Evolutionary conservation across 495 filamentous ascomycete genomes (phyloP), one percentile per base, ranked within the genome.

Genomic region (Diplogelasinospora grovesii): DNA sequence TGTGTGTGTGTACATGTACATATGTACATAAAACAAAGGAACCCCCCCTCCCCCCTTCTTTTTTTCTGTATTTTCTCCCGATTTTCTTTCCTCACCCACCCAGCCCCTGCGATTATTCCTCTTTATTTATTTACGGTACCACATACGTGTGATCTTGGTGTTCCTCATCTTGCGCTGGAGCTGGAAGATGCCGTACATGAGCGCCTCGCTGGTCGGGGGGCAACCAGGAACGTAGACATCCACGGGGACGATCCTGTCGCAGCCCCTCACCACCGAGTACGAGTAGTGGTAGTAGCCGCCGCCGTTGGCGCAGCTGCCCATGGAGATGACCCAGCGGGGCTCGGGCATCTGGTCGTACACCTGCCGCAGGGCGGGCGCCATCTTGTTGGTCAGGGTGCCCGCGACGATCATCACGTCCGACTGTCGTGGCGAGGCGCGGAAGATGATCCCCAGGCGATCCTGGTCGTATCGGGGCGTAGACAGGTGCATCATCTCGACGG

Each of bases 291-390:
- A 95, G 65, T 95, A 95, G 30, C 88, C 88, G 39, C 88, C 88
- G 43, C 88, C 89, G 60, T 95, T 95, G 46, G 88, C 89, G 61
- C 88, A 95, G 46, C 75, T 82, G 7, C 88, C 88, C 88, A 95
- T 95, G 44, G 76, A 82, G 57, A 95, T 79, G 27, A 95, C 89
- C 89, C 89, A 95, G 52, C 82, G 71, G 22, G 89, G 89, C 21
- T 96, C 89, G 27, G 89, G 89, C 89, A 96, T 96, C 69, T 96
- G 89, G 67, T 96, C 89, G 61, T 96, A 96, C 22, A 96, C 89
- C 65, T 95, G 89, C 52, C 89, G 73, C 59, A 96, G 74, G 29
- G 89, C 89, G 22, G 89, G 86, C 7, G 89, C 89, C 89, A 96
- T 96, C 75, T 96, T 96, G 70, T 96, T 96, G 26, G 89, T 96